These are phyloP conservation scores for Salinomyces thailandicus DNA, from an alignment of 2,329 filamentous ascomycete genomes.

Conservation along the genomic window DNA sequence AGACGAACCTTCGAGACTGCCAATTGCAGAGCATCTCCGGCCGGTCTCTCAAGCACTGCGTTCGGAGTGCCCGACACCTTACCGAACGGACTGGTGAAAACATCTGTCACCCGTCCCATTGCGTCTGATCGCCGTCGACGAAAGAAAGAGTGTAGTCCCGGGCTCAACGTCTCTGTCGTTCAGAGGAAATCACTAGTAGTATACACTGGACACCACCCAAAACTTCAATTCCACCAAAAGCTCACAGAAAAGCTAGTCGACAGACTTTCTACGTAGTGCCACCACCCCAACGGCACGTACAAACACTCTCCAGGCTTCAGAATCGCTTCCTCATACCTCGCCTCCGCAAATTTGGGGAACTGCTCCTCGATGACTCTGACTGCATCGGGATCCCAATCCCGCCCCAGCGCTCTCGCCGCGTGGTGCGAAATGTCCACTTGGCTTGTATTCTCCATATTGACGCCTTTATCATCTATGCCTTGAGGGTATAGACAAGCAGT, in stretches of 20 bases:
- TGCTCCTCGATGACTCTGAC: slow-evolving; percentile 18
- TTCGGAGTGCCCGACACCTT: too few species aligned
- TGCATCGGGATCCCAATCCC: not conserved
- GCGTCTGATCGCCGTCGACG: too few species aligned
- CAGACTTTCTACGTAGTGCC: slow-evolving; percentile 88
- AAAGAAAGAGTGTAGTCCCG: too few species aligned
- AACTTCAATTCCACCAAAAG: slow-evolving; percentile 77
- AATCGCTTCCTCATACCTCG: slow-evolving; percentile 65
- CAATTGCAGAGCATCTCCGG: too few species aligned
- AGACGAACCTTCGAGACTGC: too few species aligned
- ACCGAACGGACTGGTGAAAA: too few species aligned
- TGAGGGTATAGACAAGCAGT: slow-evolving; percentile 51
- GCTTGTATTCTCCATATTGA: slow-evolving; percentile 92
- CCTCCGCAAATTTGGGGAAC: slow-evolving; percentile 47
- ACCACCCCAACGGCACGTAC: slow-evolving; percentile 91
- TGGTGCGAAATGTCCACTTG: slow-evolving; percentile 51
- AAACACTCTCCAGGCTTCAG: slow-evolving; percentile 72
- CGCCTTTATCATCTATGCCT: slow-evolving; percentile 51
- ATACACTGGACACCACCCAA: too few species aligned
- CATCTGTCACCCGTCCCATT: too few species aligned
- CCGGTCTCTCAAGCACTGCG: too few species aligned
- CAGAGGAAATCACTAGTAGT: too few species aligned
- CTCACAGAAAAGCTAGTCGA: slow-evolving; percentile 87
- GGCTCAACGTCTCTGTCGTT: too few species aligned
- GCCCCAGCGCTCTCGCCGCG: slow-evolving; percentile 5